Percentiles rank a stretch among this genome's conserved stretches.
Evolutionary conservation across 2,329 filamentous ascomycete species (phyloP).

Genomic region (Colletotrichum tanaceti): DNA sequence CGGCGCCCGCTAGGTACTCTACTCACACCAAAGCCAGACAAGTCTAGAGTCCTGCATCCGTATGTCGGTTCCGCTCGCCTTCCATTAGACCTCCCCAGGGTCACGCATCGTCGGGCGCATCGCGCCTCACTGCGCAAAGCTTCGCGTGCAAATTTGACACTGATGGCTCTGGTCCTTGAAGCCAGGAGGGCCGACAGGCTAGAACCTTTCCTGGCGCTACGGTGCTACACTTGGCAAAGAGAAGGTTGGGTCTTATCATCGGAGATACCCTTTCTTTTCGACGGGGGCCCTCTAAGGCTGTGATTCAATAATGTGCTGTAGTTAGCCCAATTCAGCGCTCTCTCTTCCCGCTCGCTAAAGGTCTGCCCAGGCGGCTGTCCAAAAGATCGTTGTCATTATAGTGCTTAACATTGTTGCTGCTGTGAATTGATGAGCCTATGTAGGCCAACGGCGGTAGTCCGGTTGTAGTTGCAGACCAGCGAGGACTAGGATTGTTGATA

Average conservation of each 20-base stretch:
- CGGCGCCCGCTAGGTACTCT: too few species aligned
- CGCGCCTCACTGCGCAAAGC: background rate
- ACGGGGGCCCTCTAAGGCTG: slow-evolving; percentile 22
- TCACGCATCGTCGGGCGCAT: background rate
- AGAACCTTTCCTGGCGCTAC: slow-evolving; percentile 22
- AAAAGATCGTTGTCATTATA: background rate
- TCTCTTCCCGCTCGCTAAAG: slow-evolving; percentile 18
- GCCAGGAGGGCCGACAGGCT: slow-evolving; percentile 11
- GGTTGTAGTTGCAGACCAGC: background rate
- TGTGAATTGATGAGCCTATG: background rate
- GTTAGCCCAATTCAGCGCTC: slow-evolving; percentile 26
- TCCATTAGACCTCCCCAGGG: background rate
- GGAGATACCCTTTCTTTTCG: slow-evolving; percentile 28
- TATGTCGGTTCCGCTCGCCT: background rate
- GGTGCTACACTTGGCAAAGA: slow-evolving; percentile 16
- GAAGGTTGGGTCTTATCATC: slow-evolving; percentile 21
- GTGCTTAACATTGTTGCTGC: slow-evolving; percentile 1
- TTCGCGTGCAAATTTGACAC: slow-evolving; percentile 15
- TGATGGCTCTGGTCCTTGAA: slow-evolving; percentile 18
- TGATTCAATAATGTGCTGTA: slow-evolving; percentile 20
- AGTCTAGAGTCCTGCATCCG: background rate
- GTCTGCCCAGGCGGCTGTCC: slow-evolving; percentile 7
- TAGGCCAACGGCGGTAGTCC: background rate
- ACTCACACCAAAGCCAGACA: background rate
- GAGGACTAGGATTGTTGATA: background rate